Conservation (phyloP, 2,329 filamentous ascomycete species). For the Xylariaceae sp. region DNA sequence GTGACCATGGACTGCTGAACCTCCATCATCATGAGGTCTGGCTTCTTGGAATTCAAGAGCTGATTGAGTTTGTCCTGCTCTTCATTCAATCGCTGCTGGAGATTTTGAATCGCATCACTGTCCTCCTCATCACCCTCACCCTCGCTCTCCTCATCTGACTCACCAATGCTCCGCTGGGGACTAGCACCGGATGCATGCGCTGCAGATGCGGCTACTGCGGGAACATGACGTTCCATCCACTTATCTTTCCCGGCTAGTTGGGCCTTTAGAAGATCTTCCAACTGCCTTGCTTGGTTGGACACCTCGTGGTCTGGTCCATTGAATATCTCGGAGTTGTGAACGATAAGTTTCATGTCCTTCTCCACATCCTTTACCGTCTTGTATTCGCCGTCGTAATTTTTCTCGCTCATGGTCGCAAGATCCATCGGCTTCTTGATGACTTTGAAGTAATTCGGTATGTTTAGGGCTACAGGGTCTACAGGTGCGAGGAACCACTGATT, state of each 20-base stretch:
- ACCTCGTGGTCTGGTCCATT: slow-evolving; percentile 72
- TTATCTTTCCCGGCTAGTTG: slow-evolving; percentile 74
- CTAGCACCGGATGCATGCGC: slow-evolving; percentile 57
- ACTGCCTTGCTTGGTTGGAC: slow-evolving; percentile 61
- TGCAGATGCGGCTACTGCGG: slow-evolving; percentile 33
- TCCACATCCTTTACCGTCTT: slow-evolving; percentile 79
- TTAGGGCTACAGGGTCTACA: slow-evolving; percentile 88
- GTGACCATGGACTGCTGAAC: slow-evolving; percentile 58
- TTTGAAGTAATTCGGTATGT: slow-evolving; percentile 88
- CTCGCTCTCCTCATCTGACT: slow-evolving; percentile 67
- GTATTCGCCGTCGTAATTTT: slow-evolving; percentile 74
- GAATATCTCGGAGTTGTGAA: slow-evolving; percentile 88
- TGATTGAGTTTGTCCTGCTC: slow-evolving; percentile 55
- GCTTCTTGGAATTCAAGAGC: slow-evolving; percentile 45
- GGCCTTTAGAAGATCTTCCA: slow-evolving; percentile 68
- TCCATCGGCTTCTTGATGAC: slow-evolving; percentile 98
- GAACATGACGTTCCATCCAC: slow-evolving; percentile 73
- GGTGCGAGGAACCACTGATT: slow-evolving; percentile 74
- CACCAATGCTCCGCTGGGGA: slow-evolving; percentile 60
- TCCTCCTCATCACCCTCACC: slow-evolving; percentile 48
- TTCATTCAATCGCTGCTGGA: slow-evolving; percentile 47
- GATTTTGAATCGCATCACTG: slow-evolving; percentile 46
- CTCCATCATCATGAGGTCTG: slow-evolving; percentile 48
- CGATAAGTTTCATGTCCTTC: slow-evolving; percentile 72
- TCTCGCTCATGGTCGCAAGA: slow-evolving; percentile 70